Percentiles rank a stretch among this genome's conserved stretches.
These are phyloP conservation scores for Corchorus capsularis DNA, from an alignment of 345 rosid genomes.

Conservation along the genomic window DNA sequence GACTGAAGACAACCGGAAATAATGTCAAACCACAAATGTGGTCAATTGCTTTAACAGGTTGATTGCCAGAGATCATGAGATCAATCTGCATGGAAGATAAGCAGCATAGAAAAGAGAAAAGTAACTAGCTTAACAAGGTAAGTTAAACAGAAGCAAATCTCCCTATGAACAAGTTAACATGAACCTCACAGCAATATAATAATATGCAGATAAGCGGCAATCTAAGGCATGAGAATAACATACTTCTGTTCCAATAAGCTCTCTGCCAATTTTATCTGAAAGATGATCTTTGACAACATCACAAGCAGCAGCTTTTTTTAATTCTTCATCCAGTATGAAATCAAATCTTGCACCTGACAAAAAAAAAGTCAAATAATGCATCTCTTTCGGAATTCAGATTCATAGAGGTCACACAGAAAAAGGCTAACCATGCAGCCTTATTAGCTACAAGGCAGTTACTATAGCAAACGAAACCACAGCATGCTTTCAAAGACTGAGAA, in stretches of 20 bases:
- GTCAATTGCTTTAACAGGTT: slow-evolving; percentile 72
- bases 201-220: slow-evolving; percentile 14
- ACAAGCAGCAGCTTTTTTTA: slow-evolving; percentile 70
- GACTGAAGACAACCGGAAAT: slow-evolving; percentile 65
- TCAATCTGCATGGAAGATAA: slow-evolving; percentile 60
- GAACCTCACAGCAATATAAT: slow-evolving; percentile 17
- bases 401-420: neutral
- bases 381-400: neutral
- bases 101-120: slow-evolving; percentile 24
- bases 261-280: slow-evolving; percentile 83
- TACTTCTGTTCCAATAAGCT: slow-evolving; percentile 92
- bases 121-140: slow-evolving; percentile 1
- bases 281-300: slow-evolving; percentile 83
- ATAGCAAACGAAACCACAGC: neutral
- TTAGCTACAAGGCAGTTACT: neutral
- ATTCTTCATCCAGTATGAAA: slow-evolving; percentile 70
- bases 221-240: slow-evolving; percentile 25
- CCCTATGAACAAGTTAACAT: neutral
- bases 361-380: slow-evolving; percentile 26
- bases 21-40: slow-evolving; percentile 57
- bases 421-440: neutral
- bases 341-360: slow-evolving; percentile 85
- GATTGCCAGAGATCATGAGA: slow-evolving; percentile 81
- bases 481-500: neutral
- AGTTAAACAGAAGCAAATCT: neutral